A percentile compares a stretch with the other conserved stretches of the same genome.
Conservation (phyloP, 805 yeast species). For the Hanseniaspora mollemarum region DNA sequence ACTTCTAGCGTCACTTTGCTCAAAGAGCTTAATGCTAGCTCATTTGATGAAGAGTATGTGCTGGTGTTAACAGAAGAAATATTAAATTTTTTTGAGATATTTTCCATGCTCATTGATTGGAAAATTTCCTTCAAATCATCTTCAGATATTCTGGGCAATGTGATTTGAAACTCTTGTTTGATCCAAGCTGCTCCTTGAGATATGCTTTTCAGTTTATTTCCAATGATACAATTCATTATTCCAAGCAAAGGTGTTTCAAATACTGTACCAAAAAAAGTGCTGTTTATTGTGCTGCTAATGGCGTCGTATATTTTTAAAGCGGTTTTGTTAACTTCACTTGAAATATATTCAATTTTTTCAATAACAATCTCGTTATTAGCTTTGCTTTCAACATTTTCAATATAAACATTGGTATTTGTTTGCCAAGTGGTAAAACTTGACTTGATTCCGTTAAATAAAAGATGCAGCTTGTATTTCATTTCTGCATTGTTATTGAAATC, state of each 20-base stretch:
- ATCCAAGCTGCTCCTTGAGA: slow-evolving; percentile 75
- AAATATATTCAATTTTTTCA: slow-evolving; percentile 30
- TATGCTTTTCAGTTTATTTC: slow-evolving; percentile 53
- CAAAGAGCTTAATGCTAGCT: slow-evolving; percentile 6
- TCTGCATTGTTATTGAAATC: slow-evolving; percentile 7
- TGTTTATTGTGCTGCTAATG: slow-evolving; percentile 49
- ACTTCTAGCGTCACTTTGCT: slow-evolving; percentile 7
- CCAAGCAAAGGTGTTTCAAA: slow-evolving; percentile 51
- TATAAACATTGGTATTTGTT: slow-evolving; percentile 42
- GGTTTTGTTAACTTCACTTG: slow-evolving; percentile 49
- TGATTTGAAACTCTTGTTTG: slow-evolving; percentile 46
- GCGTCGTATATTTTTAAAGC: slow-evolving; percentile 43
- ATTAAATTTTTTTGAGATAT: not conserved
- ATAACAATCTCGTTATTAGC: slow-evolving; percentile 38
- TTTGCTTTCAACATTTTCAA: slow-evolving; percentile 37
- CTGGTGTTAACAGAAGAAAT: not conserved
- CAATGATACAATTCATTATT: slow-evolving; percentile 69
- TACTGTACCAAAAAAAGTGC: slow-evolving; percentile 57
- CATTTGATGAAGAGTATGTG: not conserved
- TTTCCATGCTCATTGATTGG: slow-evolving; percentile 17
- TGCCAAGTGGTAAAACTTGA: slow-evolving; percentile 40
- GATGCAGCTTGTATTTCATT: not conserved
- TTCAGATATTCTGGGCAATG: slow-evolving; percentile 39
- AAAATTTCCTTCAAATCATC: slow-evolving; percentile 27
- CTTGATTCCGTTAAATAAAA: slow-evolving; percentile 21